Conservation (phyloP, 2,329 filamentous ascomycete species). For the Ophiognomonia clavigignenti-juglandacearum region DNA sequence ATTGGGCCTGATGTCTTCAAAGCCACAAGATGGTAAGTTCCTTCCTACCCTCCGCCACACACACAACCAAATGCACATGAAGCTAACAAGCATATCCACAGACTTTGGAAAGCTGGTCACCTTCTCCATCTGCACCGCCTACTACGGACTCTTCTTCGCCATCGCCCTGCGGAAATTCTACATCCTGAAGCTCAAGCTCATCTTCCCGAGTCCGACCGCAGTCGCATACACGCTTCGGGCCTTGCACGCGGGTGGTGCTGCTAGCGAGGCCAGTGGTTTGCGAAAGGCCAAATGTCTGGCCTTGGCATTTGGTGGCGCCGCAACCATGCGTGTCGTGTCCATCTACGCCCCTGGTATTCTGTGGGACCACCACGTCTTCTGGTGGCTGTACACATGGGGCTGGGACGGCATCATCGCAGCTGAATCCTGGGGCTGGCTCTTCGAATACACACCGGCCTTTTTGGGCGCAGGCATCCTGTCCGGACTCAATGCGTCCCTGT, state of each 20-base stretch:
- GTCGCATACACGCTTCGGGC: conserved; percentile 54
- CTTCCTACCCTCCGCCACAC: no score
- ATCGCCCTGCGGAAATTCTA: conserved; percentile 52
- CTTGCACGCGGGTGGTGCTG: conserved; percentile 51
- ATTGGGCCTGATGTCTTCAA: no score
- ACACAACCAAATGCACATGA: no score
- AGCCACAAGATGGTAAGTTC: no score
- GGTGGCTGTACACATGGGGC: conserved; percentile 51
- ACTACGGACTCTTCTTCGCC: conserved; percentile 49
- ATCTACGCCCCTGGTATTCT: conserved; percentile 54
- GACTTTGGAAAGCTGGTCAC: conserved; percentile 47
- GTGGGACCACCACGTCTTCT: conserved; percentile 52
- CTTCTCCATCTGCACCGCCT: conserved; percentile 45
- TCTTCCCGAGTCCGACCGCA: conserved; percentile 55
- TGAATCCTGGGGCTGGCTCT: conserved; percentile 55
- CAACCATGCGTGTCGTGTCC: conserved; percentile 48
- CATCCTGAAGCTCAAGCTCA: conserved; percentile 49
- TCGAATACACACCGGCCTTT: conserved; percentile 55
- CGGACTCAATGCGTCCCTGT: conserved; percentile 53
- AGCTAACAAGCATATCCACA: no score
- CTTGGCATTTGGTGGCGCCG: conserved; percentile 41
- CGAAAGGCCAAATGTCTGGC: conserved; percentile 51
- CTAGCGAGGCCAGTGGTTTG: conserved; percentile 47
- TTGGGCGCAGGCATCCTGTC: conserved; percentile 55
- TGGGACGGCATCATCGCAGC: conserved; percentile 38